Evolutionary conservation across 805 yeast species (phyloP), one percentile per base, ranked within the genome.

Genomic region (Myxozyma neotropica): DNA sequence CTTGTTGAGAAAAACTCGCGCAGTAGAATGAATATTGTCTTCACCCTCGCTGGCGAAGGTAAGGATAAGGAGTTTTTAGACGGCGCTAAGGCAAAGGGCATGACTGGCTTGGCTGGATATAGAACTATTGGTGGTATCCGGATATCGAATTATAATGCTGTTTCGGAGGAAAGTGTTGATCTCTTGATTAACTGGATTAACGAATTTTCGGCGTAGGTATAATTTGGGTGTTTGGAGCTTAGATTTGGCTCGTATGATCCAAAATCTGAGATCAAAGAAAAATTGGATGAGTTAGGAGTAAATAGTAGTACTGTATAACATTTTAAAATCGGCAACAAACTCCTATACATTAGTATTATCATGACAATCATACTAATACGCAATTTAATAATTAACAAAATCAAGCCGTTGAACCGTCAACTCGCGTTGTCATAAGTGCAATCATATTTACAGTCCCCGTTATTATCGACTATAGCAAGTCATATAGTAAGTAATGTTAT

Each of bases 41-140:
- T 94, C 80, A 90, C 90, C 10, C 74, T 91, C 48, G 79, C 81
- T 24, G 81, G 78, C 53, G 83, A 81, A 2, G 89, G 81, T 1
- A 55, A 53, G 33, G 97, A 92, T 70, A 79, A 81, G 4, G 75
- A 81, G 60, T 94, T 94, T 75, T 70, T 93, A 61, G 77, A 82
- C 61, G 84, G 79, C 49, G 96, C 97, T 2, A 80, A 77, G 24
- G 81, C 73, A 27, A 71, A 66, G 57, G 80, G 82, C 1, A 78
- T 94, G 63, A 77, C 84, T 4, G 98, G 97, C 5, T 80, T 93
- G 70, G 89, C 91, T 75, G 98, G 99, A 43, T 98, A 93, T 75
- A 83, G 98, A 73, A 89, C 96, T 3, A 98, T 93, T 45, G 98
- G 98, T 53, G 99, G 99, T 31, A 87, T 94, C 75, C 86, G 99